phyloP scores from a whole-genome alignment of 192 early-diverging fungal genomes.

The Backusella morwellensis region DNA sequence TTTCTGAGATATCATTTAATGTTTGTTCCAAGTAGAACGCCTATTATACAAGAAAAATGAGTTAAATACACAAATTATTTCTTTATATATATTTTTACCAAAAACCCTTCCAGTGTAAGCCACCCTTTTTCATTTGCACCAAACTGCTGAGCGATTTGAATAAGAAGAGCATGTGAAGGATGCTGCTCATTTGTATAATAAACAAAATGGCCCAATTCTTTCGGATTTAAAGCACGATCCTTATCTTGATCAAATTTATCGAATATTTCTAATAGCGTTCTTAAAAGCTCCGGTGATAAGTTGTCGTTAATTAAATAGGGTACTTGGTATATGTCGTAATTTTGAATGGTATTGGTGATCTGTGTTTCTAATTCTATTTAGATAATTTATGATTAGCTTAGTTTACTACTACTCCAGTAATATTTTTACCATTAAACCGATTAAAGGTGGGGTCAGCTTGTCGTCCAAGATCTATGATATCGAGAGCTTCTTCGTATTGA shows the following conservation, averaged over 20 bases:
- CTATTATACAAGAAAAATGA: neutral
- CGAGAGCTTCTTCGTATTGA: neutral
- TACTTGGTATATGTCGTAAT: neutral
- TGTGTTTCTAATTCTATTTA: neutral
- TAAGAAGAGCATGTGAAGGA: neutral
- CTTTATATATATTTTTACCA: neutral
- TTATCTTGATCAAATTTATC: constrained; percentile 5
- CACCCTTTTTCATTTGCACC: neutral
- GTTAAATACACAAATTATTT: no score
- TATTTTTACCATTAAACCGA: neutral
- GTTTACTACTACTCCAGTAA: neutral
- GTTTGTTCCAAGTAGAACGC: constrained; percentile 9
- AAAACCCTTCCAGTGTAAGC: neutral
- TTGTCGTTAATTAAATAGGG: neutral
- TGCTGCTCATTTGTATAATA: constrained; percentile 2
- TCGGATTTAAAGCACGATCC: neutral
- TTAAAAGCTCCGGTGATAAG: neutral
- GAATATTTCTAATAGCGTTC: neutral
- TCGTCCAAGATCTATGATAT: neutral
- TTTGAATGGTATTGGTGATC: neutral
- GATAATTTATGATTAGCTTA: neutral
- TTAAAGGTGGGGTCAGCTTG: neutral
- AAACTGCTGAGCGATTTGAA: neutral
- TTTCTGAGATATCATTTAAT: neutral
- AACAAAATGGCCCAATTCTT: neutral